A percentile compares a stretch with the other conserved stretches of the same genome.
These are phyloP conservation scores for Diaporthe sp. DNA, from an alignment of 2,329 filamentous ascomycete species.

Conservation along the genomic window DNA sequence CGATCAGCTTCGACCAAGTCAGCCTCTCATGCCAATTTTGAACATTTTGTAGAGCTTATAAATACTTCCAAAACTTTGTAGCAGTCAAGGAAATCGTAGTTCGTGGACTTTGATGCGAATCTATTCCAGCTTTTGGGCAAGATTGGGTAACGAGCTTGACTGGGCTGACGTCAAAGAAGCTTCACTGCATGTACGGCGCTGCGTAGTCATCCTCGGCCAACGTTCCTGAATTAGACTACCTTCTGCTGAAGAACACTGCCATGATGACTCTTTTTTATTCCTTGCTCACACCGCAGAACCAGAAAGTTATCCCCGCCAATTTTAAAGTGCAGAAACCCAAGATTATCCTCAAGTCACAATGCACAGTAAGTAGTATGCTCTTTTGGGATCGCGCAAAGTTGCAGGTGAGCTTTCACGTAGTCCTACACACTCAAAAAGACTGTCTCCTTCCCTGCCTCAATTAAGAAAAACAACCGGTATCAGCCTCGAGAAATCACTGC, in stretches of 20 bases:
- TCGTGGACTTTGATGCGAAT: too few species aligned
- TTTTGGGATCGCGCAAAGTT: neutral
- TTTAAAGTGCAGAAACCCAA: neutral
- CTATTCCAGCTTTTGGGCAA: neutral
- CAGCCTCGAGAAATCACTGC: neutral
- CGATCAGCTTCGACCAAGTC: neutral
- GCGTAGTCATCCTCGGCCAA: neutral
- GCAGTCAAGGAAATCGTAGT: neutral
- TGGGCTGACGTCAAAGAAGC: neutral
- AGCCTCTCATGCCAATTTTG: neutral
- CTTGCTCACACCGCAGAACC: neutral
- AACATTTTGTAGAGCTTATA: too few species aligned
- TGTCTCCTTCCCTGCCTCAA: neutral
- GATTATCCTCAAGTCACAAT: neutral
- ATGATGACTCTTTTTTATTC: neutral
- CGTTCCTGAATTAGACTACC: slow-evolving; percentile 11
- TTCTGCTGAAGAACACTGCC: slow-evolving; percentile 3
- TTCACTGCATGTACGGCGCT: too few species aligned
- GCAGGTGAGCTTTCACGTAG: slow-evolving; percentile 6
- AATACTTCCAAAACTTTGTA: neutral
- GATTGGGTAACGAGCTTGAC: too few species aligned
- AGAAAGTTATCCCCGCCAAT: neutral
- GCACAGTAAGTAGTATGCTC: neutral
- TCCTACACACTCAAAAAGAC: slow-evolving; percentile 28
- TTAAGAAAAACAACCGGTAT: neutral